These are phyloP conservation scores for Psilocybe mexicana DNA, from an alignment of 1,284 basidiomycete species.

Conservation along the genomic window DNA sequence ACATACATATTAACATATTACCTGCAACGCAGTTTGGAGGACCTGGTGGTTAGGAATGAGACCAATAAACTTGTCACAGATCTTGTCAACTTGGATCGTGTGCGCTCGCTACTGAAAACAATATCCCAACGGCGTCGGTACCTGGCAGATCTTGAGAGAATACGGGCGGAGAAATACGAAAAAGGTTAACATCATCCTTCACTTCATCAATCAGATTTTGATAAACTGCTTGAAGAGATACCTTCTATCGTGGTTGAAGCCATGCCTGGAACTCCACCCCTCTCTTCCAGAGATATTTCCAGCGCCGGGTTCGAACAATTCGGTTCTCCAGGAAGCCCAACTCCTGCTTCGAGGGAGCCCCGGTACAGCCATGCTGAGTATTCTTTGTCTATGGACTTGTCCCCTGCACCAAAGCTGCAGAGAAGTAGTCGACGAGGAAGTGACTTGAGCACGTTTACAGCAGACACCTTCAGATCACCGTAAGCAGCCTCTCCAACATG, in stretches of 20 bases:
- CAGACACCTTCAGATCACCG: slow-evolving; percentile 51
- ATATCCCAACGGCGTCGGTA: slow-evolving; percentile 76
- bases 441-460: slow-evolving; percentile 61
- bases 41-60: slow-evolving; percentile 74
- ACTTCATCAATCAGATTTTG: neutral
- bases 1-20: neutral
- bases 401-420: slow-evolving; percentile 45
- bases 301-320: slow-evolving; percentile 40
- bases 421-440: slow-evolving; percentile 54
- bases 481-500: slow-evolving; percentile 31
- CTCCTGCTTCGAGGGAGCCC: slow-evolving; percentile 29
- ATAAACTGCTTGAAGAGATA: slow-evolving; percentile 44
- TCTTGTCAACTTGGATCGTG: slow-evolving; percentile 82
- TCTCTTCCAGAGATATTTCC: slow-evolving; percentile 55
- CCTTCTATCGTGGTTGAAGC: slow-evolving; percentile 68
- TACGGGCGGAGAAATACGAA: slow-evolving; percentile 28
- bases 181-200: slow-evolving; percentile 30
- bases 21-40: slow-evolving; percentile 62
- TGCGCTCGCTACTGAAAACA: slow-evolving; percentile 76
- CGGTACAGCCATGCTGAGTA: slow-evolving; percentile 45
- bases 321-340: slow-evolving; percentile 45
- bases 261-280: slow-evolving; percentile 51
- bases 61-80: slow-evolving; percentile 81
- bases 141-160: slow-evolving; percentile 41
- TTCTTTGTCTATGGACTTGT: slow-evolving; percentile 45